phyloP scores from a whole-genome alignment of 139 green algal species.

The Volvox africanus region DNA sequence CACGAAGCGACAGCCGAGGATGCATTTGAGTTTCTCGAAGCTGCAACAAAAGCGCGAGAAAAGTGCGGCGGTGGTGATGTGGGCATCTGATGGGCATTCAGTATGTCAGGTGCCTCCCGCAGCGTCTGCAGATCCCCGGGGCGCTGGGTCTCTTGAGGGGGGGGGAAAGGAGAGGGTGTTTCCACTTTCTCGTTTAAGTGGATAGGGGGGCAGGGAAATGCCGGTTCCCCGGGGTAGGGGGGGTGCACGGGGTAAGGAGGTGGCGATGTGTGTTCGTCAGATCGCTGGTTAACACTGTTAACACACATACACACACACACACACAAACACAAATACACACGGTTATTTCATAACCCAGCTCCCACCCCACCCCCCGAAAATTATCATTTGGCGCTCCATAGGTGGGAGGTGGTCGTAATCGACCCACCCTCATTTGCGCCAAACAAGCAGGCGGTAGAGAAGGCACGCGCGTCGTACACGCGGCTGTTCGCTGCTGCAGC shows the following conservation, averaged over 20 bases:
- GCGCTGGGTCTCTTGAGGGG: background rate
- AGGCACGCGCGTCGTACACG: constrained; percentile 58
- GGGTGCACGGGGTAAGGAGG: too few species aligned
- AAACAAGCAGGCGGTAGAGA: constrained; percentile 58
- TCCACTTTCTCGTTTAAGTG: too few species aligned
- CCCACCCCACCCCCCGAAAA: background rate
- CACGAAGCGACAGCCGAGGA: constrained; percentile 54
- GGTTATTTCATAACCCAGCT: background rate
- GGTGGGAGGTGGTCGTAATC: constrained; percentile 55
- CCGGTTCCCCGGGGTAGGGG: too few species aligned
- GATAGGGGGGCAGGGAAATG: too few species aligned
- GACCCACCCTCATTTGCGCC: constrained; percentile 67
- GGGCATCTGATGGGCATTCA: background rate
- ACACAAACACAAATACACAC: too few species aligned
- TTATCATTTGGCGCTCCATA: background rate
- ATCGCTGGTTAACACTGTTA: too few species aligned
- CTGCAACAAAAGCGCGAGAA: constrained; percentile 38
- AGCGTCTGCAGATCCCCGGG: background rate
- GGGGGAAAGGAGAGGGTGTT: background rate
- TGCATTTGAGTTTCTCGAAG: constrained; percentile 69
- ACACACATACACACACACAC: too few species aligned
- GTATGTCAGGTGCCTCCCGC: too few species aligned
- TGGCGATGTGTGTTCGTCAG: too few species aligned
- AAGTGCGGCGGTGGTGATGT: constrained; percentile 1
- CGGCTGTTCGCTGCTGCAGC: constrained; percentile 51